Evolutionary conservation across 2,329 filamentous ascomycete genomes (phyloP).

Genomic region (Diaporthe humulicola): DNA sequence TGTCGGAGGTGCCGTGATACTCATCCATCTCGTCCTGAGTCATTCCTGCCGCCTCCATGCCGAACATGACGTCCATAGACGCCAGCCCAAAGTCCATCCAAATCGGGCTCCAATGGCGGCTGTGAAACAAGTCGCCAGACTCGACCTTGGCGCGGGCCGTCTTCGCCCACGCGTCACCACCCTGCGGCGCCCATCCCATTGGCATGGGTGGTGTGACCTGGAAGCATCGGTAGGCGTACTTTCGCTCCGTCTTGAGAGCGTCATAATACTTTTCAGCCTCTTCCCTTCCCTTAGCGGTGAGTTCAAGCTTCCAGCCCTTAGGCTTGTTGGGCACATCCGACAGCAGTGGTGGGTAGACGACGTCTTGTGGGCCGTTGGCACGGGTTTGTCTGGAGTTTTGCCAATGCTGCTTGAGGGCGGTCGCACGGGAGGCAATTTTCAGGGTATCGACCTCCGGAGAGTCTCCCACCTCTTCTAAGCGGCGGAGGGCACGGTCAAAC

Average conservation of each 20-base stretch:
- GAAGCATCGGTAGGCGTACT: background rate
- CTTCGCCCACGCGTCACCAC: background rate
- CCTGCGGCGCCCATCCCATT: background rate
- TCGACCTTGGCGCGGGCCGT: background rate
- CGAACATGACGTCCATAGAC: background rate
- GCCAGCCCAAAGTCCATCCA: background rate
- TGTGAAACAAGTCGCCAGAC: slow-evolving; percentile 11
- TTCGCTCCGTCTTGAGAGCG: background rate
- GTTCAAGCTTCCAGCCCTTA: background rate
- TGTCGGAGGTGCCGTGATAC: background rate
- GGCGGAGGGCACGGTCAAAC: background rate
- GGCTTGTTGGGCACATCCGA: background rate
- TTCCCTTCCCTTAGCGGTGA: background rate
- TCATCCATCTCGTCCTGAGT: background rate
- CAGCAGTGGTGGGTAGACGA: background rate
- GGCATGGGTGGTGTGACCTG: background rate
- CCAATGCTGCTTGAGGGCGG: background rate
- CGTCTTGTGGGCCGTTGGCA: background rate
- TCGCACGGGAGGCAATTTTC: background rate
- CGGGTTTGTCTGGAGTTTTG: background rate
- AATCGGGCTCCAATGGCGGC: background rate
- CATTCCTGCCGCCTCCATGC: background rate
- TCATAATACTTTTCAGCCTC: background rate
- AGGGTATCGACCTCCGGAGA: background rate
- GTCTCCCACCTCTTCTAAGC: background rate